Evolutionary conservation across 2,329 filamentous ascomycete genomes (phyloP), one percentile per base, ranked within the genome.

Genomic region (Endothia cerciana): DNA sequence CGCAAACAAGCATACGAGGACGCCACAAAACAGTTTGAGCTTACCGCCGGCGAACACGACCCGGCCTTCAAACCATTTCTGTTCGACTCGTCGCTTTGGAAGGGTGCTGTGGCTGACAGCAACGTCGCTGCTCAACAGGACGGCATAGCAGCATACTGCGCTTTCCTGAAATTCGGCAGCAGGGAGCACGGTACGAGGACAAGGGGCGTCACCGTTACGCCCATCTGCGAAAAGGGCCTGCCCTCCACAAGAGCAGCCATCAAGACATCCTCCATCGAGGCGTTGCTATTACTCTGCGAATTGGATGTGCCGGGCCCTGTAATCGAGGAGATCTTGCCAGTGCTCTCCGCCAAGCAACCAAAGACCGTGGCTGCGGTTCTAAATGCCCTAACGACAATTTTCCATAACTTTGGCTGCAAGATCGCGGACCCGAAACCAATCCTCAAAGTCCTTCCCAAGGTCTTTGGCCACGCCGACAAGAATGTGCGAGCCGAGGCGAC

Each of bases 51-150:
- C 79, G 94, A 98, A 76, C 86, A 89, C 72, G 91, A 96, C 75
- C 89, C 93, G 15, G 89, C 89, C 43, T 97, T 99, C 73, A 86
- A 89, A 72, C 93, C 94, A 1, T 99, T 98, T 74, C 80, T 95
- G 68, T 88, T 91, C 75, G 95, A 99, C 71, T 84, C 93, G 0
- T 82, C 88, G 69, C 77, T 99, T 68, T 97, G 93, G 94, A 98
- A 98, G 77, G 90, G 89, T 43, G 95, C 94, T 1, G 94, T 95
- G 7, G 89, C 89, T 72, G 95, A 99, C 78, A 95, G 94, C 63
- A 99, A 99, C 73, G 95, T 99, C 66, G 95, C 94, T 22, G 95
- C 96, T 41, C 95, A 99, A 77, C 91, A 96, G 79, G 96, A 99
- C 72, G 95, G 92, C 68, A 87, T 99, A 58, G 89, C 87, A 58